Conservation (phyloP, 2,329 filamentous ascomycete species). For the Diaporthe nobilis region DNA sequence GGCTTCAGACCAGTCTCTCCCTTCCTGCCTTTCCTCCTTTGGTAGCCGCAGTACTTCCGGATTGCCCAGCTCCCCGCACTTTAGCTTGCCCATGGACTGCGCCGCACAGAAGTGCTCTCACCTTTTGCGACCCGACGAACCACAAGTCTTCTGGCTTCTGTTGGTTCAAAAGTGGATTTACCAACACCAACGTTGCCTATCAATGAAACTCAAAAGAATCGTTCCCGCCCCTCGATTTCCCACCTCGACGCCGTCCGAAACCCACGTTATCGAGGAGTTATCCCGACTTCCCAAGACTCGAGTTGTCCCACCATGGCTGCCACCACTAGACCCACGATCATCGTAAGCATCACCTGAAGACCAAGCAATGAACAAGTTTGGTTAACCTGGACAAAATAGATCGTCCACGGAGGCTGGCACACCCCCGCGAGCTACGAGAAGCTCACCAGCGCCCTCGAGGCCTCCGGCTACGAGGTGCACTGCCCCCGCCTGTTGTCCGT, state of each 20-base stretch:
- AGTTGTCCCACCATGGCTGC: background rate
- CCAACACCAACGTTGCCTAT: background rate
- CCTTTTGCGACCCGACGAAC: background rate
- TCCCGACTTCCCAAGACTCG: background rate
- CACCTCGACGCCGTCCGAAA: background rate
- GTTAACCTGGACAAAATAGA: background rate
- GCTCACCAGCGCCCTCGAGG: background rate
- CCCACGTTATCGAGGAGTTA: background rate
- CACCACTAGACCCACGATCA: background rate
- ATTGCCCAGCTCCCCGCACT: too few species aligned
- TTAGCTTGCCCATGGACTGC: background rate
- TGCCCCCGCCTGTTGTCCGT: background rate
- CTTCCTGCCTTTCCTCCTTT: too few species aligned
- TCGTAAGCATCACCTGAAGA: background rate
- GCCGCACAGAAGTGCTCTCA: background rate
- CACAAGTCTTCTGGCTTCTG: background rate
- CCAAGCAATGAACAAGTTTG: background rate
- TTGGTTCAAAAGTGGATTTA: background rate
- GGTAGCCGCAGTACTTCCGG: too few species aligned
- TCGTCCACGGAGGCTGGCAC: constrained; percentile 24
- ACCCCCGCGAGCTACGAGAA: background rate
- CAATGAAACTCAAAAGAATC: background rate
- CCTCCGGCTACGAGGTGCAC: constrained; percentile 13
- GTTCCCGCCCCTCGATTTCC: background rate
- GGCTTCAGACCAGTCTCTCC: too few species aligned